Evolutionary conservation across 768 basidiomycete species (phyloP).

Genomic region (Peribolospora baueri): DNA sequence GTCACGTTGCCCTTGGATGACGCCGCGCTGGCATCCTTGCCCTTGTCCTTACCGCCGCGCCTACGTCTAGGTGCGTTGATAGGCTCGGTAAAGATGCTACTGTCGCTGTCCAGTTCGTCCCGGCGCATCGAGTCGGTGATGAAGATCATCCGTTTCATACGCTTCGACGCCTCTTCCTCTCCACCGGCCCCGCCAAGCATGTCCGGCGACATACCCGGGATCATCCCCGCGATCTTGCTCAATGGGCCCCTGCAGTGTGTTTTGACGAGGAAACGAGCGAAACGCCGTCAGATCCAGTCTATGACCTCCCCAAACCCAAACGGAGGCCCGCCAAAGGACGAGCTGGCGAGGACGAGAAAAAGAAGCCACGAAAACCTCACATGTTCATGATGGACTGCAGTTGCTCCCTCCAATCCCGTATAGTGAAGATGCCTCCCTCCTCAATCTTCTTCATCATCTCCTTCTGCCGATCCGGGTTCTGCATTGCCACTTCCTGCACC

Average conservation of each 20-base stretch:
- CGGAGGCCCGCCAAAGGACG: background rate
- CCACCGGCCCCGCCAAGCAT: slow-evolving; percentile 32
- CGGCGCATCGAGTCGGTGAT: slow-evolving; percentile 97
- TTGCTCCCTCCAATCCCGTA: slow-evolving; percentile 93
- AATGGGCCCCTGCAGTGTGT: slow-evolving; percentile 59
- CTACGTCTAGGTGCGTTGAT: background rate
- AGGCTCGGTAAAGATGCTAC: slow-evolving; percentile 49
- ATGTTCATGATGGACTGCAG: slow-evolving; percentile 95
- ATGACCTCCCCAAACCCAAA: slow-evolving; percentile 3
- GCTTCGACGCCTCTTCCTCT: slow-evolving; percentile 70
- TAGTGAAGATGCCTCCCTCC: slow-evolving; percentile 74
- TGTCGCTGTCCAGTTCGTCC: slow-evolving; percentile 80
- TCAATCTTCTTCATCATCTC: slow-evolving; percentile 95
- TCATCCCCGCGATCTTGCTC: slow-evolving; percentile 96
- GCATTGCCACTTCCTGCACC: slow-evolving; percentile 83
- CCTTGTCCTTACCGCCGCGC: slow-evolving; percentile 24
- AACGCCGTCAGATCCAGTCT: background rate
- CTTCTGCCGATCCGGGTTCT: slow-evolving; percentile 89
- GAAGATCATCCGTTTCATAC: slow-evolving; percentile 94
- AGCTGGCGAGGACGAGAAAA: background rate
- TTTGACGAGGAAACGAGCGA: background rate
- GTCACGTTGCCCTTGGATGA: background rate
- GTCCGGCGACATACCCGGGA: slow-evolving; percentile 81
- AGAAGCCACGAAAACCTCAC: slow-evolving; percentile 24
- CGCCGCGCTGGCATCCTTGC: slow-evolving; percentile 28